phyloP scores from a whole-genome alignment of 768 basidiomycete species.

The Kwoniella sp. region DNA sequence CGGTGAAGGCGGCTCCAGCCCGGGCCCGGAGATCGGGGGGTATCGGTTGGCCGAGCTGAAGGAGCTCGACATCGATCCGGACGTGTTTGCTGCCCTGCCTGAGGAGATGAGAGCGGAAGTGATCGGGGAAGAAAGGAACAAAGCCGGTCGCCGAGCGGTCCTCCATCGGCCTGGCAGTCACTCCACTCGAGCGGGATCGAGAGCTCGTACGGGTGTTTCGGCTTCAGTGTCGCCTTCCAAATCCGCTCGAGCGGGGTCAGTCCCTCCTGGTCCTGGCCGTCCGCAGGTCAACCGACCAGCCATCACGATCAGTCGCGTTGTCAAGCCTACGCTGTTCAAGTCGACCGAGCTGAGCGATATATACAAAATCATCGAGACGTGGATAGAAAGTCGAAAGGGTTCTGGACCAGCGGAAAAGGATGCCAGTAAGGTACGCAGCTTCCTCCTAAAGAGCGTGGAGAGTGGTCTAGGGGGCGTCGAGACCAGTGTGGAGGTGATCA shows the following conservation, averaged over 20 bases:
- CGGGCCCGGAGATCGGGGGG: constrained; percentile 49
- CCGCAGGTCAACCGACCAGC: background rate
- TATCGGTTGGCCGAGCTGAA: constrained; percentile 58
- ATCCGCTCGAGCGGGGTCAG: constrained; percentile 52
- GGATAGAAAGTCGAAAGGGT: constrained; percentile 65
- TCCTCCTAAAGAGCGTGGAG: constrained; percentile 62
- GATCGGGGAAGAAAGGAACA: constrained; percentile 53
- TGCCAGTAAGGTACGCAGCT: constrained; percentile 68
- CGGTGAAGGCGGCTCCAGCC: too few relatives aligned
- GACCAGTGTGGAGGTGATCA: constrained; percentile 65
- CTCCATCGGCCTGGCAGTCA: constrained; percentile 27
- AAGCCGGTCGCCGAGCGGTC: constrained; percentile 22
- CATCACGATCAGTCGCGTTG: constrained; percentile 9
- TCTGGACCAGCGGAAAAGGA: constrained; percentile 69
- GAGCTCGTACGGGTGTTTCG: constrained; percentile 10
- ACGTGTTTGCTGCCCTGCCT: constrained; percentile 65
- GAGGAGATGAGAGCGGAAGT: constrained; percentile 68
- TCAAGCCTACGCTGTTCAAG: constrained; percentile 29
- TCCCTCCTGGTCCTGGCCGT: constrained; percentile 5
- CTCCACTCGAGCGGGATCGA: constrained; percentile 14
- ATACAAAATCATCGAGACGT: constrained; percentile 64
- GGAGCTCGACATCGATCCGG: constrained; percentile 67
- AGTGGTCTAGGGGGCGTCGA: constrained; percentile 64
- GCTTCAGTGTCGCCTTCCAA: constrained; percentile 31
- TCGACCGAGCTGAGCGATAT: constrained; percentile 65